Conservation (phyloP, 495 filamentous ascomycete species). For the Podospora pseudocomata region DNA sequence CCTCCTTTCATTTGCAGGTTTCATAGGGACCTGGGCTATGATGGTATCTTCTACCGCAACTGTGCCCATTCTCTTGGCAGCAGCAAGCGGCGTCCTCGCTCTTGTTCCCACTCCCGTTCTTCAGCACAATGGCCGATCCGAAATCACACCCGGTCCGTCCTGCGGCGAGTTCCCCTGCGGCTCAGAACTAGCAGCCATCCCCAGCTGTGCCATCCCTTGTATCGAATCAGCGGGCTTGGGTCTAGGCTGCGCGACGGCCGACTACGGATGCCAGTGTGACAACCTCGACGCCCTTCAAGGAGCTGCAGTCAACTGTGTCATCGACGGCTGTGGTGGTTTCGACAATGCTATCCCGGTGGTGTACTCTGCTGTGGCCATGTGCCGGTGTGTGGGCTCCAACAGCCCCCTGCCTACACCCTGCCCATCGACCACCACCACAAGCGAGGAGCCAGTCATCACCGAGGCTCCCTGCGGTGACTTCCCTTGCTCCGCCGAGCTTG, state of each 20-base stretch:
- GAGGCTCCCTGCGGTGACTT: background rate
- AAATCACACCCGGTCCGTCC: background rate
- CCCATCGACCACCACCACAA: background rate
- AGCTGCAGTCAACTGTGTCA: background rate
- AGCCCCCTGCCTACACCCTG: background rate
- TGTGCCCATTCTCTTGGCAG: background rate
- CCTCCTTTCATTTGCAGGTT: background rate
- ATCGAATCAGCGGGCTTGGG: slow-evolving; percentile 6
- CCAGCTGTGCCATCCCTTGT: slow-evolving; percentile 7
- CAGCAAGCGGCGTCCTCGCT: background rate
- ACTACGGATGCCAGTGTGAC: slow-evolving; percentile 10
- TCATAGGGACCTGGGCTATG: background rate
- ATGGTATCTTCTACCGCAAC: background rate
- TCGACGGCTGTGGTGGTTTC: background rate
- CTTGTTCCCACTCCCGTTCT: background rate
- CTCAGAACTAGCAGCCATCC: background rate
- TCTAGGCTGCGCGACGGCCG: slow-evolving; percentile 1
- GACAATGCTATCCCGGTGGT: background rate
- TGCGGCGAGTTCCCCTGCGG: slow-evolving; percentile 10
- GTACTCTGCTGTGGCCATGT: background rate
- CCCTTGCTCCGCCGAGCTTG: background rate
- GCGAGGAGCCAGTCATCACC: background rate
- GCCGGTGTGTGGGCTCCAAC: background rate
- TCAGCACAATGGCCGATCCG: background rate
- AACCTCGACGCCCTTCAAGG: background rate